Conservation (phyloP, 2,329 filamentous ascomycete species). For the Beauveria rudraprayagi region DNA sequence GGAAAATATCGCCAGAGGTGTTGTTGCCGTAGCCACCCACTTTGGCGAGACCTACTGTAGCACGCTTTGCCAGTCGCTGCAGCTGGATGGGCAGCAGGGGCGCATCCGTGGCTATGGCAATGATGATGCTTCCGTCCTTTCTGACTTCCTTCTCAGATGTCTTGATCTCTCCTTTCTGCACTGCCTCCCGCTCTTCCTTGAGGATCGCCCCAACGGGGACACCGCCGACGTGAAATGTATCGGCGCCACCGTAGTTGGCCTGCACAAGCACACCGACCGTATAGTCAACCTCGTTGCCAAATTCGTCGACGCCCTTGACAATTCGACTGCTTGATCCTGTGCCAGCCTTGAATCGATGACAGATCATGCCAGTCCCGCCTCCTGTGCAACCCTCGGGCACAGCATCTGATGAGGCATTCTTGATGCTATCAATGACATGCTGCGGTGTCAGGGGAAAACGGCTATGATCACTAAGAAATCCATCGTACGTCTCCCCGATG, state of each 20-base stretch:
- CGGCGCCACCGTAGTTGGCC: conserved; percentile 53
- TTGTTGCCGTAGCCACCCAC: conserved; percentile 56
- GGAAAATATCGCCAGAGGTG: conserved; percentile 57
- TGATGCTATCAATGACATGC: conserved; percentile 47
- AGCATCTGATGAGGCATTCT: conserved; percentile 37
- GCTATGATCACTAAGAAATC: conserved; percentile 49
- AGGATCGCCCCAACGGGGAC: conserved; percentile 54
- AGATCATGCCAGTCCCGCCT: conserved; percentile 61
- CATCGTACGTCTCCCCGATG: conserved; percentile 57
- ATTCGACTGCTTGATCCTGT: conserved; percentile 54
- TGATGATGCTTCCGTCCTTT: conserved; percentile 28
- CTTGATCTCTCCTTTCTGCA: conserved; percentile 12
- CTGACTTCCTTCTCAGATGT: conserved; percentile 19
- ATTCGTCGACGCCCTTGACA: conserved; percentile 36
- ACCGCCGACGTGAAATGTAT: conserved; percentile 50
- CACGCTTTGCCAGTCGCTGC: conserved; percentile 47
- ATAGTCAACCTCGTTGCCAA: conserved; percentile 33
- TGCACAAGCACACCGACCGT: conserved; percentile 56
- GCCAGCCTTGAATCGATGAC: conserved; percentile 58
- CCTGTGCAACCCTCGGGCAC: conserved; percentile 57
- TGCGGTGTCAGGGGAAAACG: conserved; percentile 46
- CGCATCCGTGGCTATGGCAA: conserved; percentile 26
- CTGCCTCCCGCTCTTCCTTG: conserved; percentile 27
- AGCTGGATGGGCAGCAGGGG: conserved; percentile 25
- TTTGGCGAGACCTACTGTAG: conserved; percentile 51